Evolutionary conservation across 139 green algal genomes (phyloP), one percentile per base, ranked within the genome.

Genomic region (Mychonastes homosphaera): DNA sequence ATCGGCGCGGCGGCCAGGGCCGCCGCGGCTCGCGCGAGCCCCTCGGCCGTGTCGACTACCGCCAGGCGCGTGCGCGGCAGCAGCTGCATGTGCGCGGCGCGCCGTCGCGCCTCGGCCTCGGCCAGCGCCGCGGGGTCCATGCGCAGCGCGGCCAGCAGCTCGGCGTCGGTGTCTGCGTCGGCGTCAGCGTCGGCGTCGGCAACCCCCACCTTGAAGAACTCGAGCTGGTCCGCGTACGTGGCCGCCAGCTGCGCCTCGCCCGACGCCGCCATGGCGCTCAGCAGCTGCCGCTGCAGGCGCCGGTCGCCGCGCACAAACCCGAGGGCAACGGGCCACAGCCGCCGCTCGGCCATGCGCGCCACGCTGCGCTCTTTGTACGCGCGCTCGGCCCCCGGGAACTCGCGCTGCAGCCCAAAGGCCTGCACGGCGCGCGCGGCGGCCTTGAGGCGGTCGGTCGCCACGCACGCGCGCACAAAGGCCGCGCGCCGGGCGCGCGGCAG

Each of bases 291-390:
- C 54, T 80, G 69, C 39, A 79, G 52, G 10, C 36, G 46, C 0
- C 13, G 13, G 45, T 85, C 80, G 2, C 44, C 58, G 16, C 78
- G 75, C 39, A 63, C 75, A 65, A 79, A 76, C 41, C 46, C 48
- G 3, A 73, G 57, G 0, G 75, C 74, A 55, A 85, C 75, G 2
- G 38, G 55, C 80, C 80, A 87, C 60, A 83, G 64, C 16, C 71
- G 64, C 49, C 69, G 67, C 19, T 26, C 58, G 16, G 70, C 40
- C 58, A 87, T 65, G 34, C 64, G 63, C 1, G 50, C 60, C n/a
- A 87, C 26, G 19, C 65, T 71, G 44, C 65, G 62, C 26, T 64
- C 49, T 13, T 72, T 67, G 69, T 87, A 83, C 46, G 58, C 10
- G 5, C 39, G 18, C 65, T 83, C 75, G 3, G 78, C 47, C 30